Evolutionary conservation across 192 early-diverging fungal species (phyloP).

Genomic region (Thamnidium elegans): DNA sequence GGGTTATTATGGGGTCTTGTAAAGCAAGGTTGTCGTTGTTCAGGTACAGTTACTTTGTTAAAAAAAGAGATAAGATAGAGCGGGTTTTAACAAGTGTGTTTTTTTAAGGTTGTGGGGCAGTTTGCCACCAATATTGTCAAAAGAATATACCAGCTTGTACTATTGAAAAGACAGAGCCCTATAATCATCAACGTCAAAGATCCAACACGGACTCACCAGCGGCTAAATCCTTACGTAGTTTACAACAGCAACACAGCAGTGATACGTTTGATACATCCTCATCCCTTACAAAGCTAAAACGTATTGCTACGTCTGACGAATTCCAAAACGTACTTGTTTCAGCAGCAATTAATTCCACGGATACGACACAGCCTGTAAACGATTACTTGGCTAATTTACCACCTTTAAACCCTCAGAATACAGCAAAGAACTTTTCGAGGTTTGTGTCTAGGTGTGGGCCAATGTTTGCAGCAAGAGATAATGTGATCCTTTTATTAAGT

Average conservation of each 20-base stretch:
- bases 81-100: not conserved
- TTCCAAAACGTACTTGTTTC: conserved; percentile 46
- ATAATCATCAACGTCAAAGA: not conserved
- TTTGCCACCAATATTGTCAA: conserved; percentile 46
- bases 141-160: conserved; percentile 19
- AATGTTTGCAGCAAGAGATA: conserved; percentile 63
- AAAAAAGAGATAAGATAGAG: not conserved
- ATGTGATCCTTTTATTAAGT: conserved; percentile 55
- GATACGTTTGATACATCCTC: not conserved
- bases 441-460: conserved; percentile 65
- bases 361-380: conserved; percentile 44
- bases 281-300: not conserved
- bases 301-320: conserved; percentile 1
- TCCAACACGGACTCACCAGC: conserved; percentile 11
- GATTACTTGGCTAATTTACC: conserved; percentile 30
- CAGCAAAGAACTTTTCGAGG: conserved; percentile 65
- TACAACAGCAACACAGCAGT: conserved; percentile 10
- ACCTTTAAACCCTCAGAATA: conserved; percentile 60
- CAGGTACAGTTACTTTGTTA: conserved; percentile 31
- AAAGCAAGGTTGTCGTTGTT: conserved; percentile 63
- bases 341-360: conserved; percentile 41
- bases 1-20: conserved; percentile 71
- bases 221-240: conserved; percentile 6
- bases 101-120: conserved; percentile 40
- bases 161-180: conserved; percentile 16